Evolutionary conservation across 257 asterid genomes (phyloP).

Genomic region (Solanum clarkiae): DNA sequence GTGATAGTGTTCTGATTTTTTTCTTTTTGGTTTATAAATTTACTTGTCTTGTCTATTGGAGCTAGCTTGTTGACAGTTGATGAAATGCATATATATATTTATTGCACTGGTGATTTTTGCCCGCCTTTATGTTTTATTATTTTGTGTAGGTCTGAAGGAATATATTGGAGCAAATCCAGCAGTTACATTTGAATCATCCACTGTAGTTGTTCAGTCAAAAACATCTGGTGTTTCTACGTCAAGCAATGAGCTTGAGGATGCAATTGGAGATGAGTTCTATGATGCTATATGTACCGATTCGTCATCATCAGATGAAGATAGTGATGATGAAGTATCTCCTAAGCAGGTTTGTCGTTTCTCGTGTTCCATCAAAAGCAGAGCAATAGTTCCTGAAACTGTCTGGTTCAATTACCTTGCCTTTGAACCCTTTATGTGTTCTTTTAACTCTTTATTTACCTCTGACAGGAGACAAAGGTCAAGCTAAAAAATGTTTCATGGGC

Average conservation of each 20-base stretch:
- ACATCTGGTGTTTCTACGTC: conserved; percentile 38
- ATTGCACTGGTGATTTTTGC: background rate
- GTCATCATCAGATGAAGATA: conserved; percentile 52
- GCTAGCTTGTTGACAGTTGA: background rate
- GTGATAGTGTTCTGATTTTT: background rate
- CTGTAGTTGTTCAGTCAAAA: conserved; percentile 44
- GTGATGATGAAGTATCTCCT: conserved; percentile 32
- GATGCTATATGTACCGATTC: conserved; percentile 79
- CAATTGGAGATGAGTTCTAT: conserved; percentile 72
- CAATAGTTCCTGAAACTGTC: background rate
- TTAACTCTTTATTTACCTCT: background rate
- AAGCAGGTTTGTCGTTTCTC: conserved; percentile 33
- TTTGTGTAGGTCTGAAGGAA: conserved; percentile 73
- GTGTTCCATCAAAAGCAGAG: background rate
- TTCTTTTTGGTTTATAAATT: background rate
- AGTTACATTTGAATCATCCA: conserved; percentile 25
- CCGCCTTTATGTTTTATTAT: conserved; percentile 1
- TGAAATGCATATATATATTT: background rate
- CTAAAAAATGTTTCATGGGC: conserved; percentile 89
- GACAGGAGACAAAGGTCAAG: conserved; percentile 54
- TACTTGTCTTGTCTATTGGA: background rate
- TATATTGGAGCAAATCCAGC: conserved; percentile 88
- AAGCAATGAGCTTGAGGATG: conserved; percentile 52
- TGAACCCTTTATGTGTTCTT: background rate
- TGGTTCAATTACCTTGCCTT: background rate